Percentiles rank a stretch among this genome's conserved stretches.
These are phyloP conservation scores for Cutaneotrichosporon mucoides DNA, from an alignment of 1,284 basidiomycete genomes.

Conservation along the genomic window DNA sequence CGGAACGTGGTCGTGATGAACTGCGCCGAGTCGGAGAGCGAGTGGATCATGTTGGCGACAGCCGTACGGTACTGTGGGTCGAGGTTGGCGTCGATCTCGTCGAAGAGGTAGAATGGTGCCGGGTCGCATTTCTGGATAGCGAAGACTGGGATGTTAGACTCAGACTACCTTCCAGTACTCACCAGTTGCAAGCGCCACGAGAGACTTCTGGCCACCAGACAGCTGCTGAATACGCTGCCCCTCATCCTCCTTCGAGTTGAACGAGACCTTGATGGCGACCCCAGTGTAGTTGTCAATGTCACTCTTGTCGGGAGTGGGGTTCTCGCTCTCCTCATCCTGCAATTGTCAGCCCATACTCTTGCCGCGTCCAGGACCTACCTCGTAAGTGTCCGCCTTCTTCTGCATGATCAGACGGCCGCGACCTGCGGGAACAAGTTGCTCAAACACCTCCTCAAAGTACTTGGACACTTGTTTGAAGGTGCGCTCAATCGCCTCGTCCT, in stretches of 20 bases:
- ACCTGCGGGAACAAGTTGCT: slow-evolving; percentile 92
- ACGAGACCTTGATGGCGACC: slow-evolving; percentile 96
- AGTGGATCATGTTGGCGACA: slow-evolving; percentile 97
- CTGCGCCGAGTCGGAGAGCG: slow-evolving; percentile 78
- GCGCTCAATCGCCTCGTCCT: slow-evolving; percentile 96
- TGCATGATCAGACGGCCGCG: slow-evolving; percentile 88
- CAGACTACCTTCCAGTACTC: too few relatives aligned
- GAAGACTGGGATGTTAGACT: slow-evolving; percentile 61
- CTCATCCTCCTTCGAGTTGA: slow-evolving; percentile 97
- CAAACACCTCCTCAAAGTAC: slow-evolving; percentile 96
- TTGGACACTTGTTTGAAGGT: slow-evolving; percentile 97
- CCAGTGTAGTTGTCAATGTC: slow-evolving; percentile 93
- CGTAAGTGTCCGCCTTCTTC: slow-evolving; percentile 64
- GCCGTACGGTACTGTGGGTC: slow-evolving; percentile 97
- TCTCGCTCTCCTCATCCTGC: slow-evolving; percentile 48
- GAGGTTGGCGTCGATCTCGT: slow-evolving; percentile 98
- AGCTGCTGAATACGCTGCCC: slow-evolving; percentile 93
- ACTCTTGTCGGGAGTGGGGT: slow-evolving; percentile 54
- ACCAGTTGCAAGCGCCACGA: slow-evolving; percentile 84
- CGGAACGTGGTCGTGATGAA: slow-evolving; percentile 99
- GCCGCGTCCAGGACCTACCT: not conserved
- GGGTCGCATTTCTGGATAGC: slow-evolving; percentile 99
- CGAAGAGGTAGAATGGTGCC: slow-evolving; percentile 99
- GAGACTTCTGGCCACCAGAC: slow-evolving; percentile 94
- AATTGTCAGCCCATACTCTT: not conserved